Evolutionary conservation across 108 stramenopile species (phyloP), one percentile per base, ranked within the genome.

Genomic region (Pseudonitzschia pungens): DNA sequence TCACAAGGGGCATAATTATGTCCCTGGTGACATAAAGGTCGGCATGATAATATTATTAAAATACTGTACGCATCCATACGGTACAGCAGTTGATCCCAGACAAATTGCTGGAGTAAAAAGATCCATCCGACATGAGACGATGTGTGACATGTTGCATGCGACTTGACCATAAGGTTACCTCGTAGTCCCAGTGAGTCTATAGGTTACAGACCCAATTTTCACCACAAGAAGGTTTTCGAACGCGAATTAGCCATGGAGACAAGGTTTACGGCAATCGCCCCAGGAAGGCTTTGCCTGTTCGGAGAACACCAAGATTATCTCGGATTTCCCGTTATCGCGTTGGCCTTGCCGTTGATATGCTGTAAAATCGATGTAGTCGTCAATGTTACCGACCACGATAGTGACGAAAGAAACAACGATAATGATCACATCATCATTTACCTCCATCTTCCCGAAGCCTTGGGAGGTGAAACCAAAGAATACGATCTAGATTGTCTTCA

Each of bases 301-400:
- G 80, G 80, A 42, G 80, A 81, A 45, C 80, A 81, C 57, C 76
- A 76, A 59, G 80, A 81, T 60, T 81, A 81, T 65, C 71, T 81
- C 16, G 55, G 62, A 40, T 58, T 81, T 44, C 80, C 80, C 33
- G 80, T 81, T 20, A 81, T 81, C 54, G 70, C 80, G 0, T 69
- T 65, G 36, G 80, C 80, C 20, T 57, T 76, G 44, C 71, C 80
- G 15, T 48, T 81, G 32, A 32, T 52, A 5, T 64, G 79, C 45
- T 50, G 63, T n/a, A 71, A 72, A 48, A 33, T 75, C 31, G 75
- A 76, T 6, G 51, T 28, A 24, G 50, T 66, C 2, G 11, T 33
- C 10, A 12, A 10, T 15, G 57, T 31, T 1, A 51, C 70, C 1
- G 45, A 48, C 14, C 9, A 48, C 45, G 45, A 18, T 18, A 18